Base-by-base conservation (phyloP, 768 basidiomycete genomes). In the Dacryopinax spathularia region DNA sequence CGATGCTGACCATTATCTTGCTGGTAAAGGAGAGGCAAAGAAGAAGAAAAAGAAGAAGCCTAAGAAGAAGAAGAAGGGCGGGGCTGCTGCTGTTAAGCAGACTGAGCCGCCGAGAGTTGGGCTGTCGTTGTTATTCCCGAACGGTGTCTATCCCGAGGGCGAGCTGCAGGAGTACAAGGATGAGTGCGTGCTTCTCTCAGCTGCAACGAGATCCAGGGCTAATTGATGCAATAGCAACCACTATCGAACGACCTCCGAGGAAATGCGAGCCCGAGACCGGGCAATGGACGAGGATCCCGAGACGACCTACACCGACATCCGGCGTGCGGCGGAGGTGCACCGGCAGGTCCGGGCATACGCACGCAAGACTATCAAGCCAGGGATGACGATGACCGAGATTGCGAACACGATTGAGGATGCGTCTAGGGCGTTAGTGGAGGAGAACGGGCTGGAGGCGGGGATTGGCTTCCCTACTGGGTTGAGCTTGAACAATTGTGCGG, bases 381-480 rank as follows among this genome's bases (percentile, higher is more conserved):
- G 96, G 0, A 88, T 96, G 91, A 80, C 81, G 35, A 89, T 92
- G 88, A 93, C 85, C 1, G 89, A 95, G 69, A 96, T 99, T 67
- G 94, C 86, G 33, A 85, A 98, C 65, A 80, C 85, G 69, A 94
- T 99, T 70, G 96, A 99, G 75, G 85, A 93, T 68, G 88, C 90
- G 9, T 91, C 88, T 27, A 81, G 96, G 60, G 86, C 92, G 1
- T 76, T 98, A 33, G 94, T 95, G 0, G 96, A 98, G 75, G 94
- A 89, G 75, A 83, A 86, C 67, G 92, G 91, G 10, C 72, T 91
- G 62, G 84, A 92, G 64, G 77, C 83, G 37, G 96, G 96, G 1
- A 80, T 99, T 66, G 96, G 93, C 1, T 99, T 99, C 76, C 96
- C 96, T 31, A 98, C 95, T 9, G 96, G 96, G 35, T 77, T 98